Conservation (phyloP, 2,329 filamentous ascomycete genomes). For the Verticillium isaacii region DNA sequence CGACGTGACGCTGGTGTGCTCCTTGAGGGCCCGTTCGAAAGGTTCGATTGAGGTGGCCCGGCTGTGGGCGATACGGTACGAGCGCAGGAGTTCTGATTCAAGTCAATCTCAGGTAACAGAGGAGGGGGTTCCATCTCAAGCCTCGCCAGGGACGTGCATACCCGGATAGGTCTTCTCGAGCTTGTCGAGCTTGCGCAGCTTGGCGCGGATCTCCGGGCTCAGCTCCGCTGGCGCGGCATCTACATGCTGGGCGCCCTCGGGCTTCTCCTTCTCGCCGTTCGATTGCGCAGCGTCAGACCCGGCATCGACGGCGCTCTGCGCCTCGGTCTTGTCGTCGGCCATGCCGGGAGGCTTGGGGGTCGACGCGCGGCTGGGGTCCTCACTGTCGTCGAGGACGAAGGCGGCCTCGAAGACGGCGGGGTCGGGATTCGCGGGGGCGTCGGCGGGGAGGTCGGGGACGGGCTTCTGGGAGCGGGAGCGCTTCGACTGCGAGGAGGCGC, state of each 20-base stretch:
- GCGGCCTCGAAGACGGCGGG: constrained; percentile 83
- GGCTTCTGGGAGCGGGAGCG: constrained; percentile 19
- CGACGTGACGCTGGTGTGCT: constrained; percentile 86
- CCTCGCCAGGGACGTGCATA: constrained; percentile 27
- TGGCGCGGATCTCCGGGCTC: constrained; percentile 68
- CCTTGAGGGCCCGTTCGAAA: constrained; percentile 85
- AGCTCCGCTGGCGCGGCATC: constrained; percentile 43
- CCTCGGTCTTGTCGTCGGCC: constrained; percentile 14
- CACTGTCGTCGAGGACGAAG: constrained; percentile 82
- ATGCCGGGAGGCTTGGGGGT: constrained; percentile 48
- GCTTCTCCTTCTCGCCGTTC: constrained; percentile 16
- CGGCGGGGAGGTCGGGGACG: constrained; percentile 36
- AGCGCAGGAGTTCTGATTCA: constrained; percentile 71
- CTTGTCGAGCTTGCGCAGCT: constrained; percentile 82
- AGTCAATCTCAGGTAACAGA: neutral
- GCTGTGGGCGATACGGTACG: constrained; percentile 86
- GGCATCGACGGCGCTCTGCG: constrained; percentile 11
- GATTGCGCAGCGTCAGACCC: constrained; percentile 12
- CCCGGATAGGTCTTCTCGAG: constrained; percentile 83
- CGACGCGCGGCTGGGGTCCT: constrained; percentile 56
- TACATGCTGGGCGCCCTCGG: constrained; percentile 10
- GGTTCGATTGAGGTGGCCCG: constrained; percentile 84
- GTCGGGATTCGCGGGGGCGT: constrained; percentile 58
- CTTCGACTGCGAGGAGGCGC: constrained; percentile 4
- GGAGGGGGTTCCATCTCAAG: constrained; percentile 7